Conservation (phyloP, 1,284 basidiomycete genomes). For the Salmacisia buchloeana region DNA sequence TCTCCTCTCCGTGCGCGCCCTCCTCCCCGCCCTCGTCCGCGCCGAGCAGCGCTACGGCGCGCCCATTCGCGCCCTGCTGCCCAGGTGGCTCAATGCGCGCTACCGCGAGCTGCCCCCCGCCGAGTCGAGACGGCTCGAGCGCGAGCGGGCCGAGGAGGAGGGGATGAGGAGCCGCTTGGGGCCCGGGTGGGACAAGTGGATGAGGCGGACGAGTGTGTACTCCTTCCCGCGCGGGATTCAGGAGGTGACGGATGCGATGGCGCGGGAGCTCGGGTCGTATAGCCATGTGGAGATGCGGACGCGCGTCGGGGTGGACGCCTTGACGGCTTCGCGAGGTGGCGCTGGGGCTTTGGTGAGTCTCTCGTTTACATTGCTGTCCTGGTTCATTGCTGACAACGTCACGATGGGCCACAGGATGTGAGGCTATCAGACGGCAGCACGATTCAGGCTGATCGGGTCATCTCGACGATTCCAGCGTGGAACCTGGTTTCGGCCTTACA, state of each 20-base stretch:
- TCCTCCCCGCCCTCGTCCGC: constrained; percentile 70
- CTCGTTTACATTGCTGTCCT: too few relatives aligned
- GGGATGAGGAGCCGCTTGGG: constrained; percentile 52
- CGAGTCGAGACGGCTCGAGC: constrained; percentile 20
- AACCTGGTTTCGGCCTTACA: constrained; percentile 24
- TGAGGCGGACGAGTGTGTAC: constrained; percentile 66
- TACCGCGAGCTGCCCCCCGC: constrained; percentile 16
- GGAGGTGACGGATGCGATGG: constrained; percentile 63
- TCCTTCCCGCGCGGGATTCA: constrained; percentile 74
- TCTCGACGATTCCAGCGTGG: constrained; percentile 52
- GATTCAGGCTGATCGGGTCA: constrained; percentile 25
- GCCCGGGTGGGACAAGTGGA: constrained; percentile 53
- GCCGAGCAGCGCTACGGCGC: constrained; percentile 67
- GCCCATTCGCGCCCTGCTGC: constrained; percentile 63
- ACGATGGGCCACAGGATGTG: too few relatives aligned
- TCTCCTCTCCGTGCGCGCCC: constrained; percentile 66
- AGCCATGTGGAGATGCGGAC: constrained; percentile 62
- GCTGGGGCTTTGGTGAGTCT: background rate
- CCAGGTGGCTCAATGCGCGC: constrained; percentile 23
- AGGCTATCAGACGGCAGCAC: constrained; percentile 9
- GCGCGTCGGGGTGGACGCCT: constrained; percentile 51
- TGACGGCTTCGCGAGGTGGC: constrained; percentile 25
- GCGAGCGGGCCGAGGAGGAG: background rate
- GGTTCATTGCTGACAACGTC: too few relatives aligned
- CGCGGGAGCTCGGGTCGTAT: constrained; percentile 54